phyloP scores from a whole-genome alignment of 2,329 filamentous ascomycete species.

The Monilinia fructicola region DNA sequence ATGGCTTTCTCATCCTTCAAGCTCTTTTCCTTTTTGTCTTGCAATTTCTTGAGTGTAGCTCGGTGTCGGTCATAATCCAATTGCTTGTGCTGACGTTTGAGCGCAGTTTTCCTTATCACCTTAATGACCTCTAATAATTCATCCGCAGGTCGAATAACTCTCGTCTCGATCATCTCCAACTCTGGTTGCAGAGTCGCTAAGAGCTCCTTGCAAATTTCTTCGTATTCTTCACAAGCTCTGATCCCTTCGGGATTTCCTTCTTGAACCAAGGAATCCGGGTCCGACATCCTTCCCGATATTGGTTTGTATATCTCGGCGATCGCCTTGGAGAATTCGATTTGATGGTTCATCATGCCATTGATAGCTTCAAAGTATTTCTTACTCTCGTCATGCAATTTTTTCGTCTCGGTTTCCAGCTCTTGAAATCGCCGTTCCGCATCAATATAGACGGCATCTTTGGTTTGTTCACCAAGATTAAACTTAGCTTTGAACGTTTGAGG shows the following conservation, averaged over 20 bases:
- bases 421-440: slow-evolving; percentile 92
- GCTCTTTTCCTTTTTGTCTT: slow-evolving; percentile 96
- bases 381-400: slow-evolving; percentile 94
- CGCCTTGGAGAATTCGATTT: slow-evolving; percentile 97
- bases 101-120: slow-evolving; percentile 80
- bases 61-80: slow-evolving; percentile 92
- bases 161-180: slow-evolving; percentile 93
- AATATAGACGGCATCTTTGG: slow-evolving; percentile 91
- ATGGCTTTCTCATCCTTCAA: slow-evolving; percentile 96
- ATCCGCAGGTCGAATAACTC: slow-evolving; percentile 88
- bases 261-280: slow-evolving; percentile 77
- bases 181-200: slow-evolving; percentile 87
- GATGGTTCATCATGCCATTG: slow-evolving; percentile 95
- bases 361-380: slow-evolving; percentile 98
- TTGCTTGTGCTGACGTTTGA: slow-evolving; percentile 96
- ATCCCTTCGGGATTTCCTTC: slow-evolving; percentile 94
- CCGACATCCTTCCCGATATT: slow-evolving; percentile 92
- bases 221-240: slow-evolving; percentile 93
- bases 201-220: slow-evolving; percentile 83
- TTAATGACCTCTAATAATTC: slow-evolving; percentile 95
- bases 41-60: slow-evolving; percentile 81
- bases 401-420: slow-evolving; percentile 93
- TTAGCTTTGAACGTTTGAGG: slow-evolving; percentile 88
- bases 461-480: slow-evolving; percentile 94
- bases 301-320: slow-evolving; percentile 97